Percentiles rank a stretch among this genome's conserved stretches.
phyloP scores from a whole-genome alignment of 164 flowering plant genomes.

The Macadamia integrifolia region DNA sequence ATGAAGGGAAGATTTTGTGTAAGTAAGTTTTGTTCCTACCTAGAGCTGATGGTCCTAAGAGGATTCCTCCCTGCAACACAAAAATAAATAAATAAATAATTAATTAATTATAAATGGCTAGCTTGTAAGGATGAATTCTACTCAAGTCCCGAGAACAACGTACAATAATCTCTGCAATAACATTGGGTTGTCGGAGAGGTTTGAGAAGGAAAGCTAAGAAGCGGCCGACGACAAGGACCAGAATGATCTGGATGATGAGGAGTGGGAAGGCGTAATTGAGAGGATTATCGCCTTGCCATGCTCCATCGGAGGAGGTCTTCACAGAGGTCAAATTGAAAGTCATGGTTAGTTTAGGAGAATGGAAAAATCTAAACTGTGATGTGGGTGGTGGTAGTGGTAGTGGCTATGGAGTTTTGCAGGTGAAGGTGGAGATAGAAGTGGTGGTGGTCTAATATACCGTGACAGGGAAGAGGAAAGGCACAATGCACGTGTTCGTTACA shows the following conservation, averaged over 20 bases:
- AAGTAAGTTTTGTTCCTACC: not conserved
- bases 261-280: conserved; percentile 17
- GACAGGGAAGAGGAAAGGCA: too few relatives aligned
- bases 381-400: too few relatives aligned
- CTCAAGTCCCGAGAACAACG: not conserved
- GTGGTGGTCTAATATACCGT: too few relatives aligned
- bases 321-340: not conserved
- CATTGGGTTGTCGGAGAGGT: conserved; percentile 23
- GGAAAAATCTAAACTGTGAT: too few relatives aligned
- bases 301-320: conserved; percentile 9
- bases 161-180: conserved; percentile 26
- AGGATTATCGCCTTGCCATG: conserved; percentile 22
- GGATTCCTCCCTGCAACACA: conserved; percentile 15
- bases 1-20: not conserved
- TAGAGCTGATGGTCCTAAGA: conserved; percentile 19
- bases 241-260: conserved; percentile 16
- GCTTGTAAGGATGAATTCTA: not conserved
- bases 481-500: too few relatives aligned
- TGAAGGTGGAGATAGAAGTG: too few relatives aligned
- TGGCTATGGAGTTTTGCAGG: too few relatives aligned
- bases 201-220: conserved; percentile 12
- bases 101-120: not conserved
- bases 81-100: not conserved
- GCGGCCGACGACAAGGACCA: conserved; percentile 15
- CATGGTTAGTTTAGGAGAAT: conserved; percentile 1